Evolutionary conservation across 176 grass and related monocot genomes (phyloP), one percentile per base, ranked within the genome.

Genomic region (Lolium rigidum): DNA sequence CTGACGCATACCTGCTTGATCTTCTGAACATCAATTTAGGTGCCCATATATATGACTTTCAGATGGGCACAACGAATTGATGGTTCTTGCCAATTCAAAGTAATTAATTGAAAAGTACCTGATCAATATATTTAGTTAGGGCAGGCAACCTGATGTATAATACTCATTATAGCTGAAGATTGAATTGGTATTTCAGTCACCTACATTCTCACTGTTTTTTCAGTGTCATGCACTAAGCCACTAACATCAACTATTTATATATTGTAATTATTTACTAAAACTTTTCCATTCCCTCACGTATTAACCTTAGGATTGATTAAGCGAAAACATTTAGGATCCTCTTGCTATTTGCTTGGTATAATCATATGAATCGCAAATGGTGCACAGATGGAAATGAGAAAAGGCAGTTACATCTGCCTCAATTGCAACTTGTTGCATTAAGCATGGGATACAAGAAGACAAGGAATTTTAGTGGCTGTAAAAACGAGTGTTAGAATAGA

Each of bases 21-120:
- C 43, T 59, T 31, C 10, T 86, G 82, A 63, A 43, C 71, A 47
- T 65, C 7, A 60, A 84, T 80, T 89, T 61, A 79, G 64, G 46
- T 59, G 4, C 6, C 7, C 35, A 82, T 46, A 35, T 35, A 35
- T 26, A 66, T 15, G 16, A 81, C 10, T 80, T 41, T 74, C 56
- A 81, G 11, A 83, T 13, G 17, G 67, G 10, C 64, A 43, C 25
- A 73, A 11, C 22, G 14, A 52, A 66, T 56, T 24, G 11, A 5
- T 83, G 24, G 3, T 72, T 20, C 26, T 54, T 81, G 81, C 31
- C 17, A 63, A 62, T 86, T 51, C 15, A 13, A 64, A 12, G 31
- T 41, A 16, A 5, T 71, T 69, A 66, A 37, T 26, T 6, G 48
- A 54, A 75, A 79, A 82, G 86, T 28, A 70, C 6, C 8, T 28